These are phyloP conservation scores for Cryptococcus sp. DNA, from an alignment of 1,284 basidiomycete species.

Conservation along the genomic window DNA sequence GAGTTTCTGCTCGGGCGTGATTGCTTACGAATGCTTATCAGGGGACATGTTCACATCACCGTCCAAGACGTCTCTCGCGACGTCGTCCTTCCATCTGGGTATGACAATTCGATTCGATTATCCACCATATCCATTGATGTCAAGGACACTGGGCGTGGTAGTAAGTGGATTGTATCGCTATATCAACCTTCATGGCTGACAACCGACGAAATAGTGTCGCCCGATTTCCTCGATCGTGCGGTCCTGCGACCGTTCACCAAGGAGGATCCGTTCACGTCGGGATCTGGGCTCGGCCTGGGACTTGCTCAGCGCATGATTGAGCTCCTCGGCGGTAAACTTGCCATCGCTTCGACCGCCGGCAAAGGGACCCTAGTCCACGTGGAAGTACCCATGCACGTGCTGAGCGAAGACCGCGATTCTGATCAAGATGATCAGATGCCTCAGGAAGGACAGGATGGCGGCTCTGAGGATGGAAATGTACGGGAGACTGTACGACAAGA, in stretches of 20 bases:
- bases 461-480: constrained; percentile 20
- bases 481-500: constrained; percentile 25
- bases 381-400: constrained; percentile 39
- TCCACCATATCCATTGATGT: constrained; percentile 39
- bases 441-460: constrained; percentile 28
- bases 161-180: constrained; percentile 20
- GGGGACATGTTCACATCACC: constrained; percentile 40
- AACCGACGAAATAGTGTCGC: constrained; percentile 39
- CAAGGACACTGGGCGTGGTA: constrained; percentile 42
- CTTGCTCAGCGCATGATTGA: constrained; percentile 50
- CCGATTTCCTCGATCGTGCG: constrained; percentile 38
- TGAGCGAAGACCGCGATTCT: constrained; percentile 12
- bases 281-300: constrained; percentile 44
- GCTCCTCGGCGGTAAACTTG: constrained; percentile 48
- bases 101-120: constrained; percentile 31
- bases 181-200: constrained; percentile 5
- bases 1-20: too few species aligned
- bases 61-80: constrained; percentile 38
- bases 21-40: background rate
- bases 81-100: constrained; percentile 36
- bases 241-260: constrained; percentile 44
- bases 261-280: constrained; percentile 46
- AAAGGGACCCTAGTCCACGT: constrained; percentile 43
- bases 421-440: constrained; percentile 20
- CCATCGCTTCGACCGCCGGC: constrained; percentile 44